These are phyloP conservation scores for Monilinia vaccinii-corymbosi DNA, from an alignment of 2,329 filamentous ascomycete species.

Conservation along the genomic window DNA sequence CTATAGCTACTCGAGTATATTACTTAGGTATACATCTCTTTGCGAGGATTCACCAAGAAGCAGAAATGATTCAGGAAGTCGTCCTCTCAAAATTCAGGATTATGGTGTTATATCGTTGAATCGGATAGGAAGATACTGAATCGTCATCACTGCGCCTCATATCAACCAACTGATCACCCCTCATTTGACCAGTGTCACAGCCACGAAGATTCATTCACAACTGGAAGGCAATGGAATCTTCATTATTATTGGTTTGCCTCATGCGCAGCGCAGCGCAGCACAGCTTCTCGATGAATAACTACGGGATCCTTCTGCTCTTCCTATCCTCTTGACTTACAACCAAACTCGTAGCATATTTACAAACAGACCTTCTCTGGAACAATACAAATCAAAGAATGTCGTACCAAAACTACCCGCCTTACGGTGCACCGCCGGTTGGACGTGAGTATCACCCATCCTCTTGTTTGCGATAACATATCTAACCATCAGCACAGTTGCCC, in stretches of 20 bases:
- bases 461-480: conserved; percentile 12
- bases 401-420: conserved; percentile 10
- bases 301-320: neutral
- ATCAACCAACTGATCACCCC: neutral
- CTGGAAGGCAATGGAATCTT: neutral
- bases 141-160: conserved; percentile 1
- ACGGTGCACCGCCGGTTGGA: conserved; percentile 15
- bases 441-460: conserved; percentile 11
- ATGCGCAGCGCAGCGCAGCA: neutral
- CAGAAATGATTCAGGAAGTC: neutral
- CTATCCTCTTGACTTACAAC: neutral
- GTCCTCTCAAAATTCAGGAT: neutral
- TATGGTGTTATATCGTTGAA: neutral
- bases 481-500: conserved; percentile 11
- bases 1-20: too few species aligned
- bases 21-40: neutral
- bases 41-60: neutral
- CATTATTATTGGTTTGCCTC: neutral
- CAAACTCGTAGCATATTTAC: neutral
- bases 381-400: neutral
- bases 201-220: neutral
- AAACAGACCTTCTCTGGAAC: neutral
- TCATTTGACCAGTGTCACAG: neutral
- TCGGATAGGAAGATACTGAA: neutral
- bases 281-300: neutral